Conservation (phyloP, 2,329 filamentous ascomycete genomes). For the Polychaeton citri region DNA sequence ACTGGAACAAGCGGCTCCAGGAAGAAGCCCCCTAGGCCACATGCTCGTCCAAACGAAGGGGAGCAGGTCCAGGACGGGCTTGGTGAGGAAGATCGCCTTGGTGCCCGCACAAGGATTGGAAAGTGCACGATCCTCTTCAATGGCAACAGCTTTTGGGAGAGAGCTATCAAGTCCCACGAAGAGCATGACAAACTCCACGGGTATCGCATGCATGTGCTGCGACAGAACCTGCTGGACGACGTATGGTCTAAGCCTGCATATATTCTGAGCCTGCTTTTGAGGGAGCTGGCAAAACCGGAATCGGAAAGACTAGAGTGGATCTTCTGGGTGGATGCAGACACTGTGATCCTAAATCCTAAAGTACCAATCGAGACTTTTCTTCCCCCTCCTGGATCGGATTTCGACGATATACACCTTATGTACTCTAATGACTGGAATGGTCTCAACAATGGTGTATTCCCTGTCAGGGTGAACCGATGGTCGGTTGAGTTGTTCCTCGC, state of each 20-base stretch:
- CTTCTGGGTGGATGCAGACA: constrained; percentile 32
- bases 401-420: constrained; percentile 24
- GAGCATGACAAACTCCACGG: constrained; percentile 27
- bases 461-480: constrained; percentile 27
- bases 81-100: constrained; percentile 15
- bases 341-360: constrained; percentile 30
- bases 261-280: constrained; percentile 26
- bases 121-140: constrained; percentile 29
- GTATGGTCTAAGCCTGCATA: constrained; percentile 34
- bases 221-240: constrained; percentile 27
- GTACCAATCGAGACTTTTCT: constrained; percentile 28
- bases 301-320: constrained; percentile 29
- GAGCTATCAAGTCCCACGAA: constrained; percentile 28
- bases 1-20: not conserved
- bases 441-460: constrained; percentile 31
- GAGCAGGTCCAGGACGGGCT: constrained; percentile 14
- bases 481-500: constrained; percentile 25
- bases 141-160: constrained; percentile 25
- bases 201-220: constrained; percentile 30
- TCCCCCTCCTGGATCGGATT: constrained; percentile 20
- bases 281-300: constrained; percentile 25
- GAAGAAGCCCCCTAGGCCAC: constrained; percentile 1
- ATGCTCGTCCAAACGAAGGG: constrained; percentile 2
- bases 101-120: constrained; percentile 21
- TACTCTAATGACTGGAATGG: constrained; percentile 28